phyloP scores from a whole-genome alignment of 139 green algal species.

The Picochlorum sp. region DNA sequence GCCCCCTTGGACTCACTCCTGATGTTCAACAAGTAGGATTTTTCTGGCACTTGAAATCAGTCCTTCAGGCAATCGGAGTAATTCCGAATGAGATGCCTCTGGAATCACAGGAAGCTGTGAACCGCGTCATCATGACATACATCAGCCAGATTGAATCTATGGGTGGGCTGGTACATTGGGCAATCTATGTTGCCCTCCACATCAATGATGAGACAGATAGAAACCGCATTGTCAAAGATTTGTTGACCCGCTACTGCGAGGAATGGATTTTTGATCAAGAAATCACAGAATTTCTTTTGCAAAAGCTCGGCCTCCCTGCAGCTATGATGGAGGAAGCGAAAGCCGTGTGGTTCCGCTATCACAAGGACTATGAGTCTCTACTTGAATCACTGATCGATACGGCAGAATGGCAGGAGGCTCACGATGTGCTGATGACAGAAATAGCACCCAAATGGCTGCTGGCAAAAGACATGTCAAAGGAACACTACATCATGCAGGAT shows the following conservation, averaged over 20 bases:
- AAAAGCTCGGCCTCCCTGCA: slow-evolving; percentile 37
- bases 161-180: slow-evolving; percentile 51
- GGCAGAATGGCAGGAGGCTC: slow-evolving; percentile 24
- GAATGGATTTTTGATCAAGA: slow-evolving; percentile 31
- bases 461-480: neutral
- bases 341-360: slow-evolving; percentile 34
- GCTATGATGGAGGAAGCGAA: slow-evolving; percentile 35
- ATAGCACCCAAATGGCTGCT: slow-evolving; percentile 36
- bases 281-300: slow-evolving; percentile 31
- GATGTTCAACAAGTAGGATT: slow-evolving; percentile 59
- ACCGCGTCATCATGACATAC: slow-evolving; percentile 29
- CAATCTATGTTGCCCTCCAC: slow-evolving; percentile 64
- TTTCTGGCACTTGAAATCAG: slow-evolving; percentile 47
- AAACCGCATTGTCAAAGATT: slow-evolving; percentile 19
- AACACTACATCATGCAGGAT: neutral
- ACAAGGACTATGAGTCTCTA: slow-evolving; percentile 16
- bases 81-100: slow-evolving; percentile 7
- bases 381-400: slow-evolving; percentile 33
- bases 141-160: slow-evolving; percentile 50
- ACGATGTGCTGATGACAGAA: slow-evolving; percentile 26
- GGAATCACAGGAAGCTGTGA: neutral
- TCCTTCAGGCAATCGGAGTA: slow-evolving; percentile 42
- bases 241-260: slow-evolving; percentile 36
- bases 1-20: slow-evolving; percentile 33
- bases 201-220: slow-evolving; percentile 32